These are phyloP conservation scores for Pseudomassariella vexata DNA, from an alignment of 2,329 filamentous ascomycete species.

Conservation along the genomic window DNA sequence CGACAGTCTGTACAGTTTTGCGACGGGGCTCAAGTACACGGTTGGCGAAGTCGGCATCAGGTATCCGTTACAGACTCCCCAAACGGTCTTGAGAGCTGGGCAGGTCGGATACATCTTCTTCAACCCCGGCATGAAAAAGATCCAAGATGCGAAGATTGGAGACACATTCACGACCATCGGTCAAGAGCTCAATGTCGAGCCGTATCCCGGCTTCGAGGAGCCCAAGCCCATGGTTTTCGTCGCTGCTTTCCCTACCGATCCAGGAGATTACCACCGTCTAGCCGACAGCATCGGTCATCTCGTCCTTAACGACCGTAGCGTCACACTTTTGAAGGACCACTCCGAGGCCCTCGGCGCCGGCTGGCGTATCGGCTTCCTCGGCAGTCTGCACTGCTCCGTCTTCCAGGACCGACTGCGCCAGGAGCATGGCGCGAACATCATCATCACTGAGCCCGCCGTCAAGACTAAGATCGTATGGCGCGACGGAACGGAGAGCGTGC, in stretches of 20 bases:
- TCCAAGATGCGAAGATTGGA: slow-evolving; percentile 90
- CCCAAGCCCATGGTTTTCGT: slow-evolving; percentile 99
- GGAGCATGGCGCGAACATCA: slow-evolving; percentile 90
- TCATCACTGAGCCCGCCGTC: slow-evolving; percentile 93
- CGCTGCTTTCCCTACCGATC: slow-evolving; percentile 90
- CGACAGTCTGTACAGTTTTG: slow-evolving; percentile 81
- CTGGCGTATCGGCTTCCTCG: slow-evolving; percentile 89
- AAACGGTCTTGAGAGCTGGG: slow-evolving; percentile 74
- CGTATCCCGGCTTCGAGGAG: slow-evolving; percentile 89
- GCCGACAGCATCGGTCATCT: slow-evolving; percentile 94
- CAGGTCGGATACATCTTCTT: slow-evolving; percentile 97
- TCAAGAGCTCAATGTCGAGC: slow-evolving; percentile 67
- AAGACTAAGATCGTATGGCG: slow-evolving; percentile 80
- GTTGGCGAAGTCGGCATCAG: slow-evolving; percentile 97
- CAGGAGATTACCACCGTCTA: slow-evolving; percentile 76
- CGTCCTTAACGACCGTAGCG: slow-evolving; percentile 88
- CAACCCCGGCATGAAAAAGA: slow-evolving; percentile 97
- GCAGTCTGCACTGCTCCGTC: slow-evolving; percentile 97
- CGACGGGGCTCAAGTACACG: slow-evolving; percentile 81
- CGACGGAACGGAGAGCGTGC: slow-evolving; percentile 70
- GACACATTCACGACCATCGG: slow-evolving; percentile 89
- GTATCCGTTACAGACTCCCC: slow-evolving; percentile 81
- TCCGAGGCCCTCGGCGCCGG: slow-evolving; percentile 91
- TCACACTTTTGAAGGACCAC: slow-evolving; percentile 89
- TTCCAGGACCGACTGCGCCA: slow-evolving; percentile 93